A percentile compares a stretch with the other conserved stretches of the same genome.
phyloP scores from a whole-genome alignment of 2,329 filamentous ascomycete species.

The Aspergillus spinulosporus region DNA sequence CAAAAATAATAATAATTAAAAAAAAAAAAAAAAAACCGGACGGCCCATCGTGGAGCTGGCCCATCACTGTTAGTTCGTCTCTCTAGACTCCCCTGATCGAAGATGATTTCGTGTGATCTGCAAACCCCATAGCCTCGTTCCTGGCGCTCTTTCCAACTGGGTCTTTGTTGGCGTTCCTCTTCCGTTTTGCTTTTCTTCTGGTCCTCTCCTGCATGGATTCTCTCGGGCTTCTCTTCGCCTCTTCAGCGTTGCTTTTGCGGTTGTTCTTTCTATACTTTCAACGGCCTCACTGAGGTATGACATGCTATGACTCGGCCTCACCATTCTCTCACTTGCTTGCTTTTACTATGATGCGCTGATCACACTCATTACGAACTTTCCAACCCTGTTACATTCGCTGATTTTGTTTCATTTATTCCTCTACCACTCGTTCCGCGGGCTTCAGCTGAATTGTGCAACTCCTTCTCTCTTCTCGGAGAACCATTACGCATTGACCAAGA shows the following conservation, averaged over 20 bases:
- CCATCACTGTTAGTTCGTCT: neutral
- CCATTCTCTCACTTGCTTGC: conserved; percentile 8
- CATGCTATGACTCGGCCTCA: conserved; percentile 2
- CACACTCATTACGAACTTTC: conserved; percentile 9
- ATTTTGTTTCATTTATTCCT: neutral
- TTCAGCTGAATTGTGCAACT: neutral
- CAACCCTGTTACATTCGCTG: conserved; percentile 3
- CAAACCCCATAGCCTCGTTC: conserved; percentile 6
- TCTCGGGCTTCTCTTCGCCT: neutral
- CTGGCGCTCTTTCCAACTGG: neutral
- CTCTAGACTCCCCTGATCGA: conserved; percentile 5
- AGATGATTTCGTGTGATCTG: conserved; percentile 12
- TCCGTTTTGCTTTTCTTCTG: neutral
- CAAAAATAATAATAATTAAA: neutral
- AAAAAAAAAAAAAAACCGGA: neutral
- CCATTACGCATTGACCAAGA: conserved; percentile 19
- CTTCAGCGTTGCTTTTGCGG: neutral
- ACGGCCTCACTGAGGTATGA: neutral
- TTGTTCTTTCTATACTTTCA: neutral
- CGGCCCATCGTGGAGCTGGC: conserved; percentile 1
- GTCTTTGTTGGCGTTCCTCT: neutral
- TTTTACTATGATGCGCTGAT: neutral
- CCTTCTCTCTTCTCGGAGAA: neutral
- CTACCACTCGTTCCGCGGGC: conserved; percentile 1
- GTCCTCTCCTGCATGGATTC: neutral